Evolutionary conservation across 352 stramenopile genomes (phyloP).

Genomic region (Globisporangium ultimum): DNA sequence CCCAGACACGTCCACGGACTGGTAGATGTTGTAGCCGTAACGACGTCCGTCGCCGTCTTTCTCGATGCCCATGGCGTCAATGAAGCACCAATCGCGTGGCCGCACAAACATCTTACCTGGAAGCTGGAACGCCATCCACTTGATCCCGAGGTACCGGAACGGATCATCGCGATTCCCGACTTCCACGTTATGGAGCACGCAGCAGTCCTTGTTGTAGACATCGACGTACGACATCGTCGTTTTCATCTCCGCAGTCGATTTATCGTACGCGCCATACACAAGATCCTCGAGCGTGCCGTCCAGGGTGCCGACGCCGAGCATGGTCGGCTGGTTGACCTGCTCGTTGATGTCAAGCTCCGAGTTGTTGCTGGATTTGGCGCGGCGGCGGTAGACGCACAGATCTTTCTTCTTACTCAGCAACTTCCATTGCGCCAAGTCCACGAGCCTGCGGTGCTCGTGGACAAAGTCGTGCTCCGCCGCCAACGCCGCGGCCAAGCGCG

Average conservation of each 20-base stretch:
- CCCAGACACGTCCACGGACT: slow-evolving; percentile 38
- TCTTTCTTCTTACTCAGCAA: slow-evolving; percentile 18
- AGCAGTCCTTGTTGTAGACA: slow-evolving; percentile 30
- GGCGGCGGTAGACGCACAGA: slow-evolving; percentile 42
- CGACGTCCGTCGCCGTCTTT: slow-evolving; percentile 22
- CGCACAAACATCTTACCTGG: slow-evolving; percentile 18
- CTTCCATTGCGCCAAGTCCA: slow-evolving; percentile 14
- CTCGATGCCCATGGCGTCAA: slow-evolving; percentile 50
- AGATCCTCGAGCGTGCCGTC: slow-evolving; percentile 47
- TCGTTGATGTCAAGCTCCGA: background rate
- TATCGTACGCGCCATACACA: slow-evolving; percentile 43
- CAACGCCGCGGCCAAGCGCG: slow-evolving; percentile 6
- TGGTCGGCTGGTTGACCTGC: slow-evolving; percentile 12
- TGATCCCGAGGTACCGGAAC: slow-evolving; percentile 49
- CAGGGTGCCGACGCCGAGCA: slow-evolving; percentile 41
- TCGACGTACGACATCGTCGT: slow-evolving; percentile 33
- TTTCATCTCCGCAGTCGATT: slow-evolving; percentile 33
- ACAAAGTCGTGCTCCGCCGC: slow-evolving; percentile 12
- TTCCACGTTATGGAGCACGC: slow-evolving; percentile 37
- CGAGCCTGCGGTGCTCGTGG: background rate
- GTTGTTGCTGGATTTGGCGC: background rate
- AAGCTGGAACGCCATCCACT: slow-evolving; percentile 43
- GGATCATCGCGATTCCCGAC: slow-evolving; percentile 28
- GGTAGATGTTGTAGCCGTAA: slow-evolving; percentile 43
- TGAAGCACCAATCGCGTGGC: slow-evolving; percentile 24